Conservation (phyloP, 306 rosid species). For the Argentina anserina region DNA sequence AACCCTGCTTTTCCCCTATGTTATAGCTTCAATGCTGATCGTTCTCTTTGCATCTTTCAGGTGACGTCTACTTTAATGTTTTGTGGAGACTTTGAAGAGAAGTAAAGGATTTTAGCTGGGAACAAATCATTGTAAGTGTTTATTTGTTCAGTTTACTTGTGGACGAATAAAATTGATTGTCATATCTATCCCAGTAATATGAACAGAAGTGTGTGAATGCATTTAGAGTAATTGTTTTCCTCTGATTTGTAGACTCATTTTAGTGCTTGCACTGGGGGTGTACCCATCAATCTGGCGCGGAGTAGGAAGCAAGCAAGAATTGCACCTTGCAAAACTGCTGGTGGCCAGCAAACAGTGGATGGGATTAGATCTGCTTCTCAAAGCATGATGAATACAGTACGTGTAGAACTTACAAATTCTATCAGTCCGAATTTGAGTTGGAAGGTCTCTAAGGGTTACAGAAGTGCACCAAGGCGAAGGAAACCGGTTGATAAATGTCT, state of each 20-base stretch:
- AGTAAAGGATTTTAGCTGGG: neutral
- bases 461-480: conserved; percentile 36
- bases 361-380: conserved; percentile 17
- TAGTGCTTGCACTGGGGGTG: conserved; percentile 22
- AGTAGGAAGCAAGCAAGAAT: conserved; percentile 16
- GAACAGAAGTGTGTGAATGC: neutral
- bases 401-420: conserved; percentile 25
- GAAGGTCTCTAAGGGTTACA: conserved; percentile 30
- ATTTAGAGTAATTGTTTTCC: neutral
- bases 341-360: conserved; percentile 23
- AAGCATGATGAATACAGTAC: conserved; percentile 30
- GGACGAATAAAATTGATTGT: neutral
- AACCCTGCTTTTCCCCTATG: neutral
- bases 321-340: conserved; percentile 16
- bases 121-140: conserved; percentile 13
- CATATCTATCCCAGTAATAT: neutral
- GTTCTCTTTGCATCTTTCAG: conserved; percentile 2
- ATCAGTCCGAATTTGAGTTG: conserved; percentile 31
- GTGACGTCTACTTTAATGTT: neutral
- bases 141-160: neutral
- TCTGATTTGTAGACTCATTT: conserved; percentile 15
- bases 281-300: conserved; percentile 19
- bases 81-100: neutral
- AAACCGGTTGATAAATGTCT: conserved; percentile 21
- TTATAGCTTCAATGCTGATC: conserved; percentile 16